A percentile compares a stretch with the other conserved stretches of the same genome.
These are phyloP conservation scores for Coffea canephora DNA, from an alignment of 257 asterid genomes.

Conservation along the genomic window DNA sequence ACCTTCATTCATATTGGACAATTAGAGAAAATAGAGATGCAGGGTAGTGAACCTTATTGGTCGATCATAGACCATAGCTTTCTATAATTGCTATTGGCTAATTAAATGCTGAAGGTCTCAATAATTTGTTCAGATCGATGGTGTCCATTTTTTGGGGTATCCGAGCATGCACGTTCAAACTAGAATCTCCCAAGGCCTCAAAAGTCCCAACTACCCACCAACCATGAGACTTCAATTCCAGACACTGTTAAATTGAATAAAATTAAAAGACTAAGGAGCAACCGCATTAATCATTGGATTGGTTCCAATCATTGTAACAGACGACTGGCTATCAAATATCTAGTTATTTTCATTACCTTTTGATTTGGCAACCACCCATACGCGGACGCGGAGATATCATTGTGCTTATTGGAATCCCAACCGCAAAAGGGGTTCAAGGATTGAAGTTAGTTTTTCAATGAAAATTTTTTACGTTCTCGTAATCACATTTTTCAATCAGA, in stretches of 20 bases:
- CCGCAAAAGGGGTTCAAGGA: neutral
- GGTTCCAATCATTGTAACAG: constrained; percentile 9
- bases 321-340: neutral
- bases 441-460: neutral
- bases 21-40: neutral
- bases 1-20: neutral
- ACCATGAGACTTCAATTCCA: neutral
- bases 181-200: neutral
- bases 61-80: neutral
- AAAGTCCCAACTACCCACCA: neutral
- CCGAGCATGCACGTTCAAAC: neutral
- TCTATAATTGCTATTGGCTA: neutral
- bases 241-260: neutral
- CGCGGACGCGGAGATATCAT: constrained; percentile 8
- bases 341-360: neutral
- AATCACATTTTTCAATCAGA: too few species aligned
- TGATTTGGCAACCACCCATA: constrained; percentile 10
- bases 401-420: neutral
- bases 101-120: neutral
- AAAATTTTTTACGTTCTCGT: too few species aligned
- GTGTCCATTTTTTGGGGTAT: neutral
- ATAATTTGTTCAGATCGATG: neutral
- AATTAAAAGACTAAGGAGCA: neutral
- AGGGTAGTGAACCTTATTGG: neutral
- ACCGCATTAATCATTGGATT: constrained; percentile 10